A percentile compares a stretch with the other conserved stretches of the same genome.
Conservation (phyloP, 331 rosid species). For the Rosa hybrid region DNA sequence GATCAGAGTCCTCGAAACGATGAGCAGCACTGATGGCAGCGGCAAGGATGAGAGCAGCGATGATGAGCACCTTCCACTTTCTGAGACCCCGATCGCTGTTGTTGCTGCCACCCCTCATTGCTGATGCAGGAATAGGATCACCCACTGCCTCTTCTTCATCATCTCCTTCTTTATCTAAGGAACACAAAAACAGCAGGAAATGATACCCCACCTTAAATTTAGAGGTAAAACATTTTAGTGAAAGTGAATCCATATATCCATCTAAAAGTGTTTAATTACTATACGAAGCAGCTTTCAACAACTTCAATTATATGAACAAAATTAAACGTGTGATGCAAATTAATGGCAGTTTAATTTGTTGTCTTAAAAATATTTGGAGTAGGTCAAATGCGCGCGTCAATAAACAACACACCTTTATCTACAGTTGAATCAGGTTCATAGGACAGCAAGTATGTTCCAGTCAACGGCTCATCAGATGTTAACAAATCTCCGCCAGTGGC, state of each 20-base stretch:
- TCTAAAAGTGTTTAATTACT: neutral
- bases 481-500: neutral
- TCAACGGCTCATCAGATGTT: neutral
- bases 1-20: neutral
- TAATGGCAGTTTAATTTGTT: no score
- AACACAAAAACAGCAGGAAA: neutral
- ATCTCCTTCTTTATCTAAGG: neutral
- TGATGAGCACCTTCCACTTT: constrained; percentile 2
- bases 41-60: neutral
- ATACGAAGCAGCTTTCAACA: neutral
- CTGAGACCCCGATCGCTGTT: neutral
- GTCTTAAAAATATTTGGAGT: neutral
- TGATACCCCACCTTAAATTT: neutral
- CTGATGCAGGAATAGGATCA: neutral
- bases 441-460: neutral
- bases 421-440: neutral
- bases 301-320: neutral
- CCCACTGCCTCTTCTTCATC: neutral
- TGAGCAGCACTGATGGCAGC: neutral
- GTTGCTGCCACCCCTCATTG: neutral
- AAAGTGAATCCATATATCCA: neutral
- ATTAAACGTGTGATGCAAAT: no score
- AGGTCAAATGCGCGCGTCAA: neutral
- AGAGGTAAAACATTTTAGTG: no score
- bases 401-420: neutral